Evolutionary conservation across 148 eudicot genomes (phyloP).

Genomic region (Spergularia bocconei): DNA sequence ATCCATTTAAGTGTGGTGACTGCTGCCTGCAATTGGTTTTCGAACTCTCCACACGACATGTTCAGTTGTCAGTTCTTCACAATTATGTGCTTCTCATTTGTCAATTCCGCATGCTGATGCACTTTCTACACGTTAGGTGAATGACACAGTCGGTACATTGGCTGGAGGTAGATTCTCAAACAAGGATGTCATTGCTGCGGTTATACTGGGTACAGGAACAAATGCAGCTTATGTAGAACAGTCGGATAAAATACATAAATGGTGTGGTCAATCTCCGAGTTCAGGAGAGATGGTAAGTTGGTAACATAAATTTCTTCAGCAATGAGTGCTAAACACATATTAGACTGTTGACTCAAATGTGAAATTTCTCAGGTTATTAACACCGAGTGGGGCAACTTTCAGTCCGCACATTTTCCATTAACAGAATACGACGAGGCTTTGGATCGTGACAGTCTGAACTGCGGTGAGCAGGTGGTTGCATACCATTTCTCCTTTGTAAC

Average conservation of each 20-base stretch:
- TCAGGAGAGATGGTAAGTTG: slow-evolving; percentile 86
- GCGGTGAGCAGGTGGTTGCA: slow-evolving; percentile 60
- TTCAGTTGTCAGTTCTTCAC: neutral
- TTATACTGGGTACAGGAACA: slow-evolving; percentile 74
- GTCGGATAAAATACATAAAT: slow-evolving; percentile 66
- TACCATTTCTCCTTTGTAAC: neutral
- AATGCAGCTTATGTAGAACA: slow-evolving; percentile 78
- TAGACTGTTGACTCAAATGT: neutral
- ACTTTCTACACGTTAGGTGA: slow-evolving; percentile 43
- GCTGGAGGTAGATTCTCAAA: slow-evolving; percentile 71
- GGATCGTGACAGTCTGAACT: slow-evolving; percentile 67
- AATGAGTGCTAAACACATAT: neutral
- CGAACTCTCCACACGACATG: too few relatives aligned
- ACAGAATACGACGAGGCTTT: slow-evolving; percentile 66
- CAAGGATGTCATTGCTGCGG: slow-evolving; percentile 57
- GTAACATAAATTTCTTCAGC: slow-evolving; percentile 26
- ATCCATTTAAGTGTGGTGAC: neutral
- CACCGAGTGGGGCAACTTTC: slow-evolving; percentile 87
- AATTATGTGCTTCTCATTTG: neutral
- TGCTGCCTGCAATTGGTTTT: too few relatives aligned
- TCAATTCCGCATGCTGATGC: neutral
- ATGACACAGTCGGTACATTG: slow-evolving; percentile 76
- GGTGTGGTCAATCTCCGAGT: slow-evolving; percentile 58
- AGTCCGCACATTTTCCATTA: slow-evolving; percentile 56
- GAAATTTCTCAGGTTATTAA: slow-evolving; percentile 49